A percentile compares a stretch with the other conserved stretches of the same genome.
These are phyloP conservation scores for Pascua sp. DNA, from an alignment of 1,284 basidiomycete species.

Conservation along the genomic window DNA sequence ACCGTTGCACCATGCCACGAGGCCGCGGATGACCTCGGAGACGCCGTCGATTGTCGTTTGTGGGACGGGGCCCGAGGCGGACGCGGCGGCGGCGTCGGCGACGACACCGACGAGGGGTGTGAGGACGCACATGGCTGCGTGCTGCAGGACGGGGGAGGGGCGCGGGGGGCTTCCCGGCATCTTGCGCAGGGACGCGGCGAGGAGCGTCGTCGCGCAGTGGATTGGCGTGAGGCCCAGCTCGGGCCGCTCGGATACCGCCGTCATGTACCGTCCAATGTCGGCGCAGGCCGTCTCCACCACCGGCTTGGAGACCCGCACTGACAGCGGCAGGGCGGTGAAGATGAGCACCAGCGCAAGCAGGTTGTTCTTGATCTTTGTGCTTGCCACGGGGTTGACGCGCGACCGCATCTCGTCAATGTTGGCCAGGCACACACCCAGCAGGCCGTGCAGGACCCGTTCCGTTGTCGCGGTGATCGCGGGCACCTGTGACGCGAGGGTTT, in stretches of 20 bases:
- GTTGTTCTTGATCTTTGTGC: constrained; percentile 86
- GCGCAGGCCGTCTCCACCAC: constrained; percentile 82
- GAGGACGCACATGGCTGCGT: constrained; percentile 68
- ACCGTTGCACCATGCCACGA: constrained; percentile 62
- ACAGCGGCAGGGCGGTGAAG: constrained; percentile 70
- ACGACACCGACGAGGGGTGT: constrained; percentile 76
- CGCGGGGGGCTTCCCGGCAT: constrained; percentile 17
- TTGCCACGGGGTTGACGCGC: constrained; percentile 69
- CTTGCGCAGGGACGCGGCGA: constrained; percentile 55
- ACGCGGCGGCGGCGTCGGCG: constrained; percentile 60
- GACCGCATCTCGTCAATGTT: constrained; percentile 89
- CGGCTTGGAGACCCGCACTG: constrained; percentile 65
- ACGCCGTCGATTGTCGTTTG: constrained; percentile 51
- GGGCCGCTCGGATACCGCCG: constrained; percentile 54
- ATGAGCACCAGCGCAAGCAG: constrained; percentile 80
- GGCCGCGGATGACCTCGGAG: constrained; percentile 76
- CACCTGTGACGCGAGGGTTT: constrained; percentile 40
- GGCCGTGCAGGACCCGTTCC: constrained; percentile 68
- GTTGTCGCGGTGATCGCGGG: constrained; percentile 32
- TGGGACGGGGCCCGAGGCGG: constrained; percentile 12
- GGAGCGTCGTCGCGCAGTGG: constrained; percentile 79
- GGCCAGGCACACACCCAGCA: constrained; percentile 76
- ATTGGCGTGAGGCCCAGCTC: constrained; percentile 82
- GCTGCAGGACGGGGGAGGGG: constrained; percentile 59
- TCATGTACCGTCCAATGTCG: constrained; percentile 68